A percentile compares a stretch with the other conserved stretches of the same genome.
phyloP scores from a whole-genome alignment of 768 basidiomycete species.

The Rhodotorula kratochvilovae region DNA sequence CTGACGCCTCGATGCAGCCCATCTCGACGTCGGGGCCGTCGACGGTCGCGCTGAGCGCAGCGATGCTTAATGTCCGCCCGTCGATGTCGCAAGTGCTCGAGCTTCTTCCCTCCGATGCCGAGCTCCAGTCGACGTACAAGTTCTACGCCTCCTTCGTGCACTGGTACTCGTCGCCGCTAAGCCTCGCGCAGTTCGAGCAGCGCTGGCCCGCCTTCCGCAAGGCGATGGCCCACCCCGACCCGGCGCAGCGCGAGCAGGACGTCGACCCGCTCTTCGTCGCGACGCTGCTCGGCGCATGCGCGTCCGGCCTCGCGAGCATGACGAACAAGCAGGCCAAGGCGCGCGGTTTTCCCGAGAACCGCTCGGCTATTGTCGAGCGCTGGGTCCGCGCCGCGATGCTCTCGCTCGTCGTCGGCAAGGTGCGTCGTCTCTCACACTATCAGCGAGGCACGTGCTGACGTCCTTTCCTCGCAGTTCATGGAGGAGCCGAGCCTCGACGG shows the following conservation, averaged over 20 bases:
- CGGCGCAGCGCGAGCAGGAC: neutral
- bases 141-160: slow-evolving; percentile 7
- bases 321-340: neutral
- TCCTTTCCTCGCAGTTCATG: neutral
- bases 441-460: neutral
- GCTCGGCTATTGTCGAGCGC: neutral
- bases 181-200: neutral
- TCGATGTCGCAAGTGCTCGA: slow-evolving; percentile 2
- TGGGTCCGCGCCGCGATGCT: slow-evolving; percentile 9
- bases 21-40: neutral
- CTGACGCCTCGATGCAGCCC: neutral
- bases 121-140: neutral
- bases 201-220: neutral
- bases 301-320: slow-evolving; percentile 25
- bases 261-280: slow-evolving; percentile 20
- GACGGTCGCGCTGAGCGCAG: neutral
- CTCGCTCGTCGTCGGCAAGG: neutral
- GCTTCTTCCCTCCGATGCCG: slow-evolving; percentile 1
- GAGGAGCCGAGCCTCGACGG: slow-evolving; percentile 23
- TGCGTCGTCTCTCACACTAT: neutral
- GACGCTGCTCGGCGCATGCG: slow-evolving; percentile 1
- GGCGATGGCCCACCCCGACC: neutral
- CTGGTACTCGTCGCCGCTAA: neutral
- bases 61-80: neutral
- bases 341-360: slow-evolving; percentile 7